A percentile compares a stretch with the other conserved stretches of the same genome.
phyloP scores from a whole-genome alignment of 768 basidiomycete species.

The Sarcodon sp. region DNA sequence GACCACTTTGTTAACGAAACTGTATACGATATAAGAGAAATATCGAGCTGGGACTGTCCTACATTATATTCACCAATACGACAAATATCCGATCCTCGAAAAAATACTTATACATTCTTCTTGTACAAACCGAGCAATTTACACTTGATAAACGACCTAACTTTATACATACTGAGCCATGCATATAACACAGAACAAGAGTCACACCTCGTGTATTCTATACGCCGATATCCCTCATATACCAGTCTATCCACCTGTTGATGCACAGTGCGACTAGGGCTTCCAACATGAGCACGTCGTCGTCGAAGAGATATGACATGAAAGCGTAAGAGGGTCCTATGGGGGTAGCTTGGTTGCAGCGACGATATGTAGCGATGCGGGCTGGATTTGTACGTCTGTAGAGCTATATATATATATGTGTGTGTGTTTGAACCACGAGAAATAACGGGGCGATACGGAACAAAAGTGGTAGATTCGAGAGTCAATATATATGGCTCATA shows the following conservation, averaged over 20 bases:
- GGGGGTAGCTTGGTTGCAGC: slow-evolving; percentile 36
- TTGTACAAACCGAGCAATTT: too few species aligned
- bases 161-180: too few species aligned
- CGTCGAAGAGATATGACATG: slow-evolving; percentile 50
- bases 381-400: slow-evolving; percentile 18
- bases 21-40: too few species aligned
- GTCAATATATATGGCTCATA: too few species aligned
- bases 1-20: too few species aligned
- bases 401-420: not conserved
- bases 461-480: not conserved
- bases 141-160: too few species aligned
- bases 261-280: slow-evolving; percentile 53
- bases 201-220: slow-evolving; percentile 6
- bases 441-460: slow-evolving; percentile 3
- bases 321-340: slow-evolving; percentile 52
- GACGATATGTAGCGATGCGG: slow-evolving; percentile 47
- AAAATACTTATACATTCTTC: too few species aligned
- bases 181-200: not conserved
- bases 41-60: too few species aligned
- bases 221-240: slow-evolving; percentile 17
- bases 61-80: too few species aligned
- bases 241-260: slow-evolving; percentile 64
- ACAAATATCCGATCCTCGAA: too few species aligned
- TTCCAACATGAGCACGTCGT: slow-evolving; percentile 48
- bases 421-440: not conserved